Evolutionary conservation across 2,329 filamentous ascomycete genomes (phyloP).

Genomic region (Thielaviopsis populi): DNA sequence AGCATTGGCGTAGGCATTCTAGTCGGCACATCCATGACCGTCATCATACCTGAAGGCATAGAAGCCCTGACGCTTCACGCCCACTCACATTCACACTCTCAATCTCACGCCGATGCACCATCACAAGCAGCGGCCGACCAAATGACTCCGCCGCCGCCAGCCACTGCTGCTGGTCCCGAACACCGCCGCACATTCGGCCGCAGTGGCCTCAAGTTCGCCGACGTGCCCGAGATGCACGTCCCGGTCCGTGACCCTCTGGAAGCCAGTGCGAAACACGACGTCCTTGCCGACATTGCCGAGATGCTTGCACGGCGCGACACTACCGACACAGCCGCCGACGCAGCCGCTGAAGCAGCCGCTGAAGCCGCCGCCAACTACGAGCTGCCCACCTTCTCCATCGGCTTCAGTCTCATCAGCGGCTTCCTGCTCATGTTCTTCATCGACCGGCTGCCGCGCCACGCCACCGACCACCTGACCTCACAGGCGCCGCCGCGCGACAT

Average conservation of each 20-base stretch:
- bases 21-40: constrained; percentile 86
- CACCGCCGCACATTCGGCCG: neutral
- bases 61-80: constrained; percentile 51
- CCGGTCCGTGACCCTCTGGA: neutral
- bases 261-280: neutral
- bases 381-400: constrained; percentile 61
- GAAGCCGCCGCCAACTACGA: constrained; percentile 26
- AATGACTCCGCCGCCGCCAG: neutral
- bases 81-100: constrained; percentile 25
- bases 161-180: neutral
- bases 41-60: constrained; percentile 94
- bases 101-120: neutral
- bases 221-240: constrained; percentile 1
- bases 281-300: constrained; percentile 16
- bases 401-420: constrained; percentile 69
- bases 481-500: constrained; percentile 69
- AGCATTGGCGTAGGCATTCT: constrained; percentile 87
- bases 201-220: neutral
- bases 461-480: constrained; percentile 45
- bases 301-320: constrained; percentile 17
- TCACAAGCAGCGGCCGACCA: neutral
- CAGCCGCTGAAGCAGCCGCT: constrained; percentile 24
- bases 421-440: constrained; percentile 97
- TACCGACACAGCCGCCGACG: constrained; percentile 22
- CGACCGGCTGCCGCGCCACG: constrained; percentile 66